Evolutionary conservation across 176 grass and related monocot genomes (phyloP).

Genomic region (Oryza meyeriana): DNA sequence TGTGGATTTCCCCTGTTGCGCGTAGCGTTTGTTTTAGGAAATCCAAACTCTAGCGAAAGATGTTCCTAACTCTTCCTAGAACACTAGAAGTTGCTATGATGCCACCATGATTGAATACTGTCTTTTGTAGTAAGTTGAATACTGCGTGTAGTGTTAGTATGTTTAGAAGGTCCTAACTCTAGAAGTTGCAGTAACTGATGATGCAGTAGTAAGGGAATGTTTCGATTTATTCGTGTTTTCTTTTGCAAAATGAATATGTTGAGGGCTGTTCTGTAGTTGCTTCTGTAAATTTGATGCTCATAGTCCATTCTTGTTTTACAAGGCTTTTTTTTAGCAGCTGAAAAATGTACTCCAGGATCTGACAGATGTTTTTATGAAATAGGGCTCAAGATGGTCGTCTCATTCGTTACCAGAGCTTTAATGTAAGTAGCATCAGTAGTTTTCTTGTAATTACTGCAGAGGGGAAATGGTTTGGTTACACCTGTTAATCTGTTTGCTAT

Average conservation of each 20-base stretch:
- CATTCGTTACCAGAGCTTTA: conserved; percentile 60
- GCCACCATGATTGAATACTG: background rate
- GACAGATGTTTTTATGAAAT: conserved; percentile 9
- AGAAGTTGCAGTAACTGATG: background rate
- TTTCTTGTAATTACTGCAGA: background rate
- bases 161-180: no score
- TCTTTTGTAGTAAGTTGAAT: no score
- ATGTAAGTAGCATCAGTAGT: conserved; percentile 39
- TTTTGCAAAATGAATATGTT: background rate
- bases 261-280: background rate
- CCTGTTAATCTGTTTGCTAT: background rate
- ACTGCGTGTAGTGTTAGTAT: no score
- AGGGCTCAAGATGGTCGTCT: conserved; percentile 57
- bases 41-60: background rate
- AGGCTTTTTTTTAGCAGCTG: background rate
- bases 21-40: background rate
- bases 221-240: background rate
- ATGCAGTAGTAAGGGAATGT: background rate
- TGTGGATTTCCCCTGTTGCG: background rate
- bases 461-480: background rate
- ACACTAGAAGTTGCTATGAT: background rate
- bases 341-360: background rate
- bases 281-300: background rate
- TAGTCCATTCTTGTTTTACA: background rate
- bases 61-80: no score